Conservation (phyloP, 805 yeast species). For the Yamadazyma philogaea region DNA sequence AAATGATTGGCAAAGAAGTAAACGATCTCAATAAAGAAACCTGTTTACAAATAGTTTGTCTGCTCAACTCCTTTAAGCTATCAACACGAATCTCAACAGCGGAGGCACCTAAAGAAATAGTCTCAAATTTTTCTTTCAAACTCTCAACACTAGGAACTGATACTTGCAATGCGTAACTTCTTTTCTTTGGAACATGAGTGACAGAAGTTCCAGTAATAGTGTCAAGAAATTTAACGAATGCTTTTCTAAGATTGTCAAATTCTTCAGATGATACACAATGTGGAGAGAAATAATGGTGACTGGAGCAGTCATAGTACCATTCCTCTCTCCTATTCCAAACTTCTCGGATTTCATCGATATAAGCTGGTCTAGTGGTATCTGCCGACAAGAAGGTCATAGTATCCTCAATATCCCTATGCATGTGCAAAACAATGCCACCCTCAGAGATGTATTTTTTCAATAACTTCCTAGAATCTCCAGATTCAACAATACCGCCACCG, state of each 20-base stretch:
- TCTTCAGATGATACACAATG: slow-evolving; percentile 59
- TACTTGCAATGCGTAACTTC: slow-evolving; percentile 71
- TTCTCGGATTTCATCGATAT: slow-evolving; percentile 67
- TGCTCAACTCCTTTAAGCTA: slow-evolving; percentile 49
- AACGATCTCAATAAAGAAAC: slow-evolving; percentile 64
- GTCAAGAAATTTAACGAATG: slow-evolving; percentile 57
- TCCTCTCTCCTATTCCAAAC: slow-evolving; percentile 83
- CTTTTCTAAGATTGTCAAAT: slow-evolving; percentile 52
- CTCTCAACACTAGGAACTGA: slow-evolving; percentile 60
- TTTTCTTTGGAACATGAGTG: slow-evolving; percentile 37
- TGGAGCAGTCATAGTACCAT: slow-evolving; percentile 79
- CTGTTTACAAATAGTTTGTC: slow-evolving; percentile 67
- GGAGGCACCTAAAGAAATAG: slow-evolving; percentile 62
- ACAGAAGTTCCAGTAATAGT: slow-evolving; percentile 57
- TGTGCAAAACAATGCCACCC: slow-evolving; percentile 83
- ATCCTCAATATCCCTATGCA: slow-evolving; percentile 82
- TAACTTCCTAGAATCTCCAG: slow-evolving; percentile 57
- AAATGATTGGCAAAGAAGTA: slow-evolving; percentile 70
- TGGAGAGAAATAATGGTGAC: slow-evolving; percentile 71
- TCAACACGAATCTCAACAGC: slow-evolving; percentile 88
- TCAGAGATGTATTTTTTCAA: slow-evolving; percentile 50
- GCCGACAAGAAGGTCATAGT: slow-evolving; percentile 69
- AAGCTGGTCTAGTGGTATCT: slow-evolving; percentile 89
- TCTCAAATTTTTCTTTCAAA: slow-evolving; percentile 45
- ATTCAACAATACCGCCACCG: slow-evolving; percentile 96